A percentile compares a stretch with the other conserved stretches of the same genome.
Conservation (phyloP, 306 rosid species). For the Cicer yamashitae region DNA sequence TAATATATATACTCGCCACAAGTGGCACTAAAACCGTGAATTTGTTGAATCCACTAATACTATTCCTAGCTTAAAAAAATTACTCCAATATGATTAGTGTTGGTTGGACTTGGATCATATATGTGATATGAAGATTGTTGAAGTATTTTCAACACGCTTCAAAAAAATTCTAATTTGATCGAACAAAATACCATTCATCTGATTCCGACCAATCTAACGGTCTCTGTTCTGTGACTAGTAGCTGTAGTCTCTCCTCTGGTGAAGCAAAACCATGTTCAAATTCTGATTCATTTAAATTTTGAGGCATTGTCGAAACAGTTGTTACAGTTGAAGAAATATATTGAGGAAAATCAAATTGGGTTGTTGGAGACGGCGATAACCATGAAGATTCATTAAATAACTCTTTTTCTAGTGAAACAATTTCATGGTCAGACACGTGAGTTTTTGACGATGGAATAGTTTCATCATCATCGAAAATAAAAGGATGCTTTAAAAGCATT, state of each 20-base stretch:
- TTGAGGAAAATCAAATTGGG: slow-evolving; percentile 63
- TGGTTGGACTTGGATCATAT: too few species aligned
- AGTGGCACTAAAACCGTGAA: too few species aligned
- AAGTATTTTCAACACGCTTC: neutral
- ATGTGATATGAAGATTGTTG: too few species aligned
- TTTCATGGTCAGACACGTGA: neutral
- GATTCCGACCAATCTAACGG: slow-evolving; percentile 55
- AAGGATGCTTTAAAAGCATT: slow-evolving; percentile 72
- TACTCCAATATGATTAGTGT: too few species aligned
- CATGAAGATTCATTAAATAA: neutral
- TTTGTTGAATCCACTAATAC: too few species aligned
- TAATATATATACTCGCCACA: too few species aligned
- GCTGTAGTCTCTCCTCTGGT: slow-evolving; percentile 50
- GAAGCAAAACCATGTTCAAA: neutral
- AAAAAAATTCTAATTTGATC: slow-evolving; percentile 44
- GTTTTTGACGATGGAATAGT: too few species aligned
- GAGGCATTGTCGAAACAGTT: neutral
- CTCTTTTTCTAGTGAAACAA: slow-evolving; percentile 26
- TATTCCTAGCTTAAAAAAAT: too few species aligned
- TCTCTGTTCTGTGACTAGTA: slow-evolving; percentile 40
- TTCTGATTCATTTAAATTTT: slow-evolving; percentile 20
- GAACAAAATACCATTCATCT: slow-evolving; percentile 59
- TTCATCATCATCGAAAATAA: slow-evolving; percentile 21
- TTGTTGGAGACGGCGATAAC: slow-evolving; percentile 49
- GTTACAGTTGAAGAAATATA: slow-evolving; percentile 53